Conservation (phyloP, 495 filamentous ascomycete genomes). For the Recurvomyces mirabilis region DNA sequence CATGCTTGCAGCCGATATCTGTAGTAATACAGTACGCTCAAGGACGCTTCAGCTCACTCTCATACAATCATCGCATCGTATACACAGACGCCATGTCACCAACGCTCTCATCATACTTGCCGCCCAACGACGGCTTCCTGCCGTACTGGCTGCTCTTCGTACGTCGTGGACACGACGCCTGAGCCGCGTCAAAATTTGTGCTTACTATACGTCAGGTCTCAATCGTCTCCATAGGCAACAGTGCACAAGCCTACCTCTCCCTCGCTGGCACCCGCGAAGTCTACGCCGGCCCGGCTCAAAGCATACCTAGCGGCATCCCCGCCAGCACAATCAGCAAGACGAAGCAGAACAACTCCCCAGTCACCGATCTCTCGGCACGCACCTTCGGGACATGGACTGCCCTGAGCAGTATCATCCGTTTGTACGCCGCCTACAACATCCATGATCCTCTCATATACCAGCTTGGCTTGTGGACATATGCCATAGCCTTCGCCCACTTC, state of each 20-base stretch:
- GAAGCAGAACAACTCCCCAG: conserved; percentile 27
- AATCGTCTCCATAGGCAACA: conserved; percentile 66
- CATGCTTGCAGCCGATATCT: too few species aligned
- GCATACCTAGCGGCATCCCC: conserved; percentile 37
- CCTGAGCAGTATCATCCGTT: conserved; percentile 58
- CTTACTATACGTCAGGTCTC: conserved; percentile 45
- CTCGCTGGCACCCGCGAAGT: conserved; percentile 62
- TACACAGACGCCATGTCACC: conserved; percentile 7
- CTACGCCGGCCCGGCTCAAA: conserved; percentile 51
- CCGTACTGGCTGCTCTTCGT: conserved; percentile 25
- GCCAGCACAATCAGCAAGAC: conserved; percentile 28
- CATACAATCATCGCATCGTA: too few species aligned
- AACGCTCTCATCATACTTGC: conserved; percentile 2
- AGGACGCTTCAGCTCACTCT: too few species aligned
- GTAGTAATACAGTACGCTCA: too few species aligned
- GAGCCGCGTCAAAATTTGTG: not conserved
- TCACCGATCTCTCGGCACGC: conserved; percentile 64
- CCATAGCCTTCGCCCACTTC: conserved; percentile 72
- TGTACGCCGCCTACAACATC: conserved; percentile 82
- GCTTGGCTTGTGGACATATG: conserved; percentile 67
- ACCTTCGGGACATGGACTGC: conserved; percentile 91
- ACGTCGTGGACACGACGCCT: not conserved
- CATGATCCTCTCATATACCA: conserved; percentile 59
- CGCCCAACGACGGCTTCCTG: conserved; percentile 18
- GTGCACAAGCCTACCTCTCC: conserved; percentile 66